phyloP scores from a whole-genome alignment of 495 filamentous ascomycete genomes.

The Pseudevernia furfuracea region DNA sequence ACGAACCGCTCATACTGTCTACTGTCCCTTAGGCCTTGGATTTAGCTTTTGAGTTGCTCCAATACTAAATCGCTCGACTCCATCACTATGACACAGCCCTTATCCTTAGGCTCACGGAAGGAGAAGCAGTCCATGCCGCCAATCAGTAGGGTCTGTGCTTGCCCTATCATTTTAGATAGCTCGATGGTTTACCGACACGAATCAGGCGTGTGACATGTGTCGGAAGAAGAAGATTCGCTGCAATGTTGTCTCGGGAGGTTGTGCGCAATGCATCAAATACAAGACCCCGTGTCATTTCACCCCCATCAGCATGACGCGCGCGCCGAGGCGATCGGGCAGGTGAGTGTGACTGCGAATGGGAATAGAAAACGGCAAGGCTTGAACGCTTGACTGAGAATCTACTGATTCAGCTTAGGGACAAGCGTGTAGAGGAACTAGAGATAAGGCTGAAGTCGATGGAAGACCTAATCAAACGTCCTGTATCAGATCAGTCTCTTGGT shows the following conservation, averaged over 20 bases:
- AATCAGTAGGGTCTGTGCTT: neutral
- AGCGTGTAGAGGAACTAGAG: neutral
- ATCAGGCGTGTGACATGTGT: neutral
- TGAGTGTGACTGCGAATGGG: neutral
- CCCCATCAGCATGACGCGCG: neutral
- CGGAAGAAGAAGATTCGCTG: neutral
- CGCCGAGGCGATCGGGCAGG: neutral
- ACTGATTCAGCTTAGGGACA: neutral
- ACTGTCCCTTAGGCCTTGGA: neutral
- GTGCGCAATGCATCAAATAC: neutral
- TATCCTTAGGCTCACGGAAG: neutral
- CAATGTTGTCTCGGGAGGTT: neutral
- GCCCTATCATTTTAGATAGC: neutral
- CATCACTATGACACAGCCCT: neutral
- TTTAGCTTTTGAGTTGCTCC: neutral
- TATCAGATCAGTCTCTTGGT: neutral
- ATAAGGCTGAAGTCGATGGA: neutral
- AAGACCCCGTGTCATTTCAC: neutral
- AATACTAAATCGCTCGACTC: neutral
- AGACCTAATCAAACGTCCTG: neutral
- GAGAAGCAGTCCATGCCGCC: neutral
- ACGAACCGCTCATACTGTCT: neutral
- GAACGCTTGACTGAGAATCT: neutral
- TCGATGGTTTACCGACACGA: neutral
- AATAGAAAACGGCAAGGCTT: neutral